A percentile compares a stretch with the other conserved stretches of the same genome.
These are phyloP conservation scores for Lecanicillium sp. DNA, from an alignment of 2,329 filamentous ascomycete species.

Conservation along the genomic window DNA sequence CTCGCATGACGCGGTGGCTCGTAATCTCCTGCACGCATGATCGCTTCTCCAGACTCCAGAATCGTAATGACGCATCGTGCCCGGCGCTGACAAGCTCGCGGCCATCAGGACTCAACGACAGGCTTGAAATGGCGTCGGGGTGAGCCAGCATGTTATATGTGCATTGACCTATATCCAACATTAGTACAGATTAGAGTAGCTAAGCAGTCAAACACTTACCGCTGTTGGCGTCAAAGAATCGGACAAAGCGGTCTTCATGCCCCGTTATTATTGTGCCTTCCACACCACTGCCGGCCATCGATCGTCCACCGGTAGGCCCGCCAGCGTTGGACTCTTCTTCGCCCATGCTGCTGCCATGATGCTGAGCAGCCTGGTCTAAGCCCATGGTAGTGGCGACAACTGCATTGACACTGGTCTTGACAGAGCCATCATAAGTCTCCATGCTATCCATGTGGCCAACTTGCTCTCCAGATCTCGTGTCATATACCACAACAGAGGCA, in stretches of 20 bases:
- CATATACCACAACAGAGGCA: constrained; percentile 82
- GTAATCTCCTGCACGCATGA: constrained; percentile 94
- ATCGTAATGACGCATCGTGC: constrained; percentile 88
- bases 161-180: constrained; percentile 69
- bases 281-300: constrained; percentile 64
- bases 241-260: constrained; percentile 91
- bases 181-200: constrained; percentile 9
- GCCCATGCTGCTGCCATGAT: constrained; percentile 46
- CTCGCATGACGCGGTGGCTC: constrained; percentile 86
- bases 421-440: constrained; percentile 85
- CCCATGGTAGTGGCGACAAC: constrained; percentile 81
- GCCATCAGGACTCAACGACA: constrained; percentile 88
- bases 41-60: constrained; percentile 95
- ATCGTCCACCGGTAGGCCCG: constrained; percentile 66
- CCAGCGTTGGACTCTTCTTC: constrained; percentile 69
- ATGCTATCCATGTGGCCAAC: constrained; percentile 86
- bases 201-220: constrained; percentile 52
- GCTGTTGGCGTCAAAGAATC: constrained; percentile 97
- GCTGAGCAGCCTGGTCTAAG: constrained; percentile 58
- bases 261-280: constrained; percentile 94
- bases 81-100: constrained; percentile 91
- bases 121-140: constrained; percentile 81
- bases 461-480: constrained; percentile 85
- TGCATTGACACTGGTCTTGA: constrained; percentile 74
- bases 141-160: constrained; percentile 99